Percentiles rank a stretch among this genome's conserved stretches.
phyloP scores from a whole-genome alignment of 179 eudicot genomes.

The Dionaea muscipula region DNA sequence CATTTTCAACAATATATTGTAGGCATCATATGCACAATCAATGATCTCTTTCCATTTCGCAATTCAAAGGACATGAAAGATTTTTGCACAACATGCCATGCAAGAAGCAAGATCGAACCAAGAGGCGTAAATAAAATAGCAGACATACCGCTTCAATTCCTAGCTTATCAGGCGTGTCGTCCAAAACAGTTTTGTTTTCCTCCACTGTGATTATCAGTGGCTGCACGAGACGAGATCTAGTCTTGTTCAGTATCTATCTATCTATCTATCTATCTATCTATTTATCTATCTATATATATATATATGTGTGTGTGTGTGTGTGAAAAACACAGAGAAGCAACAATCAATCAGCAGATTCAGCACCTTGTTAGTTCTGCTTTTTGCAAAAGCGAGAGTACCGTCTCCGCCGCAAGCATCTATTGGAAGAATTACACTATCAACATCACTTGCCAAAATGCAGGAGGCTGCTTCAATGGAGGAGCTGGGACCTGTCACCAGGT shows the following conservation, averaged over 20 bases:
- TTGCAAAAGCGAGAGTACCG: constrained; percentile 69
- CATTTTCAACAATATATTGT: no score
- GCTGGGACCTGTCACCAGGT: constrained; percentile 24
- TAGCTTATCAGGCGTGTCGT: constrained; percentile 63
- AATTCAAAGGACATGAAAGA: no score
- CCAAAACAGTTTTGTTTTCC: constrained; percentile 78
- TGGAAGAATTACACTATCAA: constrained; percentile 82
- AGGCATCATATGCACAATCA: no score
- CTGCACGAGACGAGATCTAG: constrained; percentile 25
- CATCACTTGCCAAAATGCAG: constrained; percentile 61
- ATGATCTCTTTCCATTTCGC: no score
- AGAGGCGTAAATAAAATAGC: background rate
- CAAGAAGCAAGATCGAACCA: no score
- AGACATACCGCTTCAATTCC: constrained; percentile 59
- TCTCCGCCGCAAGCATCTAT: constrained; percentile 73
- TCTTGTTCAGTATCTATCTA: no score
- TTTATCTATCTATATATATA: no score
- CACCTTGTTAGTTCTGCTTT: constrained; percentile 48
- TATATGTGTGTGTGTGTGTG: background rate
- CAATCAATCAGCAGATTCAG: background rate
- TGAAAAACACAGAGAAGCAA: background rate
- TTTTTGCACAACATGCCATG: background rate
- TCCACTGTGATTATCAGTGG: constrained; percentile 74
- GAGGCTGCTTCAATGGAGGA: constrained; percentile 25
- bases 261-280: no score